Evolutionary conservation across 1,284 basidiomycete genomes (phyloP).

Genomic region (Leccinum glutinopallens): DNA sequence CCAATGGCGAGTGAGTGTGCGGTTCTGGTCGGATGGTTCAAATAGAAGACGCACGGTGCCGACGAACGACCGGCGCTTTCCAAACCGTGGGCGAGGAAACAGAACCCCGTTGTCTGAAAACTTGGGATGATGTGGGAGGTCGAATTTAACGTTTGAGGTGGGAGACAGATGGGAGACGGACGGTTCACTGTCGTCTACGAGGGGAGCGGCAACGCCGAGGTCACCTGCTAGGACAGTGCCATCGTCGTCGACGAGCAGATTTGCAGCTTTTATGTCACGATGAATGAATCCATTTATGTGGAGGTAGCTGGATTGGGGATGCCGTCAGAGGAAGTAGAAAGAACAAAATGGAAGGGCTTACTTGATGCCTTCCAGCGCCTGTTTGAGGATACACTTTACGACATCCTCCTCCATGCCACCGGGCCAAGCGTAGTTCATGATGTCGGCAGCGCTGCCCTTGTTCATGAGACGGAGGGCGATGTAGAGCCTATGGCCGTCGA

Average conservation of each 20-base stretch:
- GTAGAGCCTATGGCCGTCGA: constrained; percentile 78
- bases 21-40: constrained; percentile 1
- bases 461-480: constrained; percentile 91
- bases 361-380: constrained; percentile 83
- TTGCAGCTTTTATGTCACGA: constrained; percentile 88
- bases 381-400: constrained; percentile 79
- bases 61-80: constrained; percentile 85
- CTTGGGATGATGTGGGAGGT: constrained; percentile 28
- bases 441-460: constrained; percentile 82
- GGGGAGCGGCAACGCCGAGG: constrained; percentile 83
- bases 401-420: constrained; percentile 89
- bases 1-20: constrained; percentile 7
- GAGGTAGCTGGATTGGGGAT: constrained; percentile 58
- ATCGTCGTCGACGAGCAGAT: constrained; percentile 84
- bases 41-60: constrained; percentile 65
- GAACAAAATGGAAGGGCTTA: constrained; percentile 39
- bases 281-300: constrained; percentile 91
- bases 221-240: constrained; percentile 90
- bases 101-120: constrained; percentile 8
- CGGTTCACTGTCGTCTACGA: constrained; percentile 63
- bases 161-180: constrained; percentile 15
- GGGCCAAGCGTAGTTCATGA: constrained; percentile 83
- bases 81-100: constrained; percentile 45
- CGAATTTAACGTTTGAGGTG: constrained; percentile 40
- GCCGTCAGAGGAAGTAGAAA: constrained; percentile 8